Base-by-base conservation (phyloP, 805 yeast species). In the Pichia occidentalis region DNA sequence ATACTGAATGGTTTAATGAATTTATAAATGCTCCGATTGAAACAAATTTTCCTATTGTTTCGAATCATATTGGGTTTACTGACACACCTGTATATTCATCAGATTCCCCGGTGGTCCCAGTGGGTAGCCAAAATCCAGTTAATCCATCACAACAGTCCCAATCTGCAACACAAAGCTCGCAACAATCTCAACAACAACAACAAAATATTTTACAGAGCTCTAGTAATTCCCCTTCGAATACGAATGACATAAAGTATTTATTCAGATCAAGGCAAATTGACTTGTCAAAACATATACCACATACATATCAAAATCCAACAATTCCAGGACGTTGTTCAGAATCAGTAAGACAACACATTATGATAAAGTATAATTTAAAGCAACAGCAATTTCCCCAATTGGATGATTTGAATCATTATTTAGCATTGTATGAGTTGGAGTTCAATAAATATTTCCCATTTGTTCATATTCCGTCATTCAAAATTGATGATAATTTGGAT, bases 371-470 rank as follows among this genome's bases (percentile, higher is more conserved):
- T 53, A 69, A 73, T 45, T 59, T 83, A 40, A 57, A 67, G 19
- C 70, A 73, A 16, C 61, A 69, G 12, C 79, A 82, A 48, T 80
- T 87, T 48, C 95, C 95, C 0, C 73, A 78, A 8, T 63, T 80
- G 34, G 77, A 75, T 17, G 95, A 87, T 48, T 63, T 88, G 50
- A 87, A 85, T 55, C 71, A 75, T 32, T 88, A 85, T 57, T 71
- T 82, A 48, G 69, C 73, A n/a, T 65, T 87, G 10, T 88, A 77
- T 60, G 84, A 76, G 47, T 68, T 71, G 36, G 87, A 85, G 52
- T 87, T 86, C 60, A 82, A 83, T 62, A 75, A 74, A 39, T 87
- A 82, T 55, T 80, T 85, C 60, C 88, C 94, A 18, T 86, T 87
- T 55, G 74, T 88, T 45, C 95, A 87, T 59, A 62, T 82, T 32